phyloP scores from a whole-genome alignment of 805 yeast species.

The Saccharomycopsis synnaedendra region DNA sequence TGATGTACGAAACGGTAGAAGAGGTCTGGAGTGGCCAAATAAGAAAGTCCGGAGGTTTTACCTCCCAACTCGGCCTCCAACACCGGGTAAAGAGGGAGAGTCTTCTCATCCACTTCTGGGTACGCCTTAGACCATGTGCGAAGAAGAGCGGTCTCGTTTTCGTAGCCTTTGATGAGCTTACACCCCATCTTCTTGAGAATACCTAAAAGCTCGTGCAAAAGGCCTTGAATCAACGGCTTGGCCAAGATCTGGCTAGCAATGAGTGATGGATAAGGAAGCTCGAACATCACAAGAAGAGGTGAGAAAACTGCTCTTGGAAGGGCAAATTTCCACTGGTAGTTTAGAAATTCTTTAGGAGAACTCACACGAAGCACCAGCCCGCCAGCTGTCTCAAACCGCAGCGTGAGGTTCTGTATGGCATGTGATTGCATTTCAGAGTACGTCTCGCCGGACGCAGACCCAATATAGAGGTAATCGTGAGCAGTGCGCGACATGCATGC shows the following conservation, averaged over 20 bases:
- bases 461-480: conserved; percentile 28
- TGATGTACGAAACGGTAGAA: conserved; percentile 56
- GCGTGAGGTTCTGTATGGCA: conserved; percentile 25
- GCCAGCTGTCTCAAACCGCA: conserved; percentile 23
- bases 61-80: neutral
- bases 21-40: conserved; percentile 40
- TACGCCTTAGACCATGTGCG: conserved; percentile 39
- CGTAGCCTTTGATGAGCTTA: conserved; percentile 56
- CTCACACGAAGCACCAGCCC: conserved; percentile 32
- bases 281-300: conserved; percentile 66
- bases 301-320: conserved; percentile 69
- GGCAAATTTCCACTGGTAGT: conserved; percentile 80
- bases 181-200: conserved; percentile 72
- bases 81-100: neutral
- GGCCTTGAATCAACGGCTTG: conserved; percentile 74
- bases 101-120: conserved; percentile 20
- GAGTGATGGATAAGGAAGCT: conserved; percentile 48
- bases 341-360: conserved; percentile 45
- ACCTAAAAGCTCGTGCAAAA: conserved; percentile 61
- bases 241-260: conserved; percentile 63
- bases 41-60: conserved; percentile 20
- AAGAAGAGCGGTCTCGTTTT: conserved; percentile 50
- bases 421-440: conserved; percentile 28
- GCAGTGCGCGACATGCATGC: conserved; percentile 28
- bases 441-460: conserved; percentile 28